These are phyloP conservation scores for Picochlorum sp. DNA, from an alignment of 139 green algal genomes.

Conservation along the genomic window DNA sequence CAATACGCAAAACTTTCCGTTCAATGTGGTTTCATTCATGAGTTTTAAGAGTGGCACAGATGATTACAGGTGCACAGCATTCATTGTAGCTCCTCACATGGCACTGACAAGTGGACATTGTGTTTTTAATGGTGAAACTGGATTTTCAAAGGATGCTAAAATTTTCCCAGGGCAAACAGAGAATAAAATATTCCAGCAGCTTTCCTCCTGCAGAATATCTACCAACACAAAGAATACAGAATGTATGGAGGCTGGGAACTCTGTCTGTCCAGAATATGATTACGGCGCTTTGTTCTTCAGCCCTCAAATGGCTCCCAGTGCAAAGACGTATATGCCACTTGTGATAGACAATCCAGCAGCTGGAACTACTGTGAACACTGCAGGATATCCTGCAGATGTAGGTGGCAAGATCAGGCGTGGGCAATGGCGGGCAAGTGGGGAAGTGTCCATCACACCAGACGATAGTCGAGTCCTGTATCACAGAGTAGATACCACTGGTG, in stretches of 20 bases:
- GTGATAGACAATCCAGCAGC: background rate
- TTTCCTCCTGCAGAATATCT: background rate
- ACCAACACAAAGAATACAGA: background rate
- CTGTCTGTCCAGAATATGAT: background rate
- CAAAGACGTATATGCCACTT: background rate
- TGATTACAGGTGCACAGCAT: background rate
- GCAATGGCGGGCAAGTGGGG: background rate
- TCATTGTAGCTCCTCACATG: background rate
- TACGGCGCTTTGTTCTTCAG: background rate
- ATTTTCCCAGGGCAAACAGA: background rate
- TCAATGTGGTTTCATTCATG: background rate
- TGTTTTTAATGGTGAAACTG: background rate
- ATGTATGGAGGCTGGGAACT: background rate
- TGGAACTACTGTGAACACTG: background rate
- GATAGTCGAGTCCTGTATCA: background rate
- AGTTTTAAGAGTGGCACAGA: background rate
- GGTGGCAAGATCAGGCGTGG: background rate
- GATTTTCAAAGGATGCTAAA: background rate
- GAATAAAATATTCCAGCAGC: background rate
- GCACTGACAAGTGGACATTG: background rate
- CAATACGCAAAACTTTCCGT: background rate
- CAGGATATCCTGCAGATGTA: background rate
- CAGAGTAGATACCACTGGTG: background rate
- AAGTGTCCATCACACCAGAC: background rate
- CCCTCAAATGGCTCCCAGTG: background rate